Conservation (phyloP, 2,329 filamentous ascomycete species). For the Camptophora hylomeconis region DNA sequence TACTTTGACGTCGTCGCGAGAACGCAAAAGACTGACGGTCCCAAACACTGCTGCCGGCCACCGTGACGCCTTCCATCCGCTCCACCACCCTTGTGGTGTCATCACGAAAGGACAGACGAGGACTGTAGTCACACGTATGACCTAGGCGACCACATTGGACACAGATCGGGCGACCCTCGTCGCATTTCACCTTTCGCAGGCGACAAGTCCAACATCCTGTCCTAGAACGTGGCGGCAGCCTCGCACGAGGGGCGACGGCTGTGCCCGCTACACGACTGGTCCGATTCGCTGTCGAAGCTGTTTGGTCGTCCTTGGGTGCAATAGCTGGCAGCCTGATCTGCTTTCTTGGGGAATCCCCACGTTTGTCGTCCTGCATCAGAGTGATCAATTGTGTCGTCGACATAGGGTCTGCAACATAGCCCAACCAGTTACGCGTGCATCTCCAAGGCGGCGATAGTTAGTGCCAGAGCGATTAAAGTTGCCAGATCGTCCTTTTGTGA, state of each 20-base stretch:
- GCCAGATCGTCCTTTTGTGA: no score
- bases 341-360: slow-evolving; percentile 25
- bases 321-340: slow-evolving; percentile 29
- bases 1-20: no score
- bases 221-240: slow-evolving; percentile 39
- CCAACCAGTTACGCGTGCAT: slow-evolving; percentile 11
- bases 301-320: slow-evolving; percentile 30
- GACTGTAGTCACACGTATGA: slow-evolving; percentile 45
- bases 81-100: slow-evolving; percentile 39
- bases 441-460: no score
- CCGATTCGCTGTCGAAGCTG: slow-evolving; percentile 20
- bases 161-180: slow-evolving; percentile 41
- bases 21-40: slow-evolving; percentile 40
- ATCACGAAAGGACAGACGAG: slow-evolving; percentile 41
- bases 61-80: slow-evolving; percentile 39
- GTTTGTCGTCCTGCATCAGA: slow-evolving; percentile 25
- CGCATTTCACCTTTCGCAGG: slow-evolving; percentile 38
- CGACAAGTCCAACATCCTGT: slow-evolving; percentile 36
- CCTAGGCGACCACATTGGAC: slow-evolving; percentile 44
- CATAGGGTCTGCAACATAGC: slow-evolving; percentile 14
- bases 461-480: no score
- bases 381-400: slow-evolving; percentile 3
- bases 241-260: slow-evolving; percentile 27
- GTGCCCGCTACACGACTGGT: slow-evolving; percentile 20
- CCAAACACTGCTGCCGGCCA: slow-evolving; percentile 41